These are phyloP conservation scores for Colletotrichum lini DNA, from an alignment of 2,329 filamentous ascomycete species.

Conservation along the genomic window DNA sequence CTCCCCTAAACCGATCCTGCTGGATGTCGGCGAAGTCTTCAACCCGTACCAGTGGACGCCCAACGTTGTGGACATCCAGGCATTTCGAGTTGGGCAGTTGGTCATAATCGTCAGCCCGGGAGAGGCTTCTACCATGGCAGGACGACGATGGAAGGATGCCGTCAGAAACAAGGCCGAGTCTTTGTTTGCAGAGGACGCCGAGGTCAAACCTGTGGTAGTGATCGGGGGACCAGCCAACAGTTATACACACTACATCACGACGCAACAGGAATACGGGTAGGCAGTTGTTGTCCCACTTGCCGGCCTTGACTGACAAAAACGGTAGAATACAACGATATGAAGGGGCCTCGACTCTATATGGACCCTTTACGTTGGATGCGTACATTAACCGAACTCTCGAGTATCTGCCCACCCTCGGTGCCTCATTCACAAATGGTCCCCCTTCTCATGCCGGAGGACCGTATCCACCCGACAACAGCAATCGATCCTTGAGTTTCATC, in stretches of 20 bases:
- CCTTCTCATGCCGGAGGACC: slow-evolving; percentile 61
- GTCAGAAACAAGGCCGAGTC: slow-evolving; percentile 66
- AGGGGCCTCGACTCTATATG: slow-evolving; percentile 90
- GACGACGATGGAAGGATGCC: slow-evolving; percentile 85
- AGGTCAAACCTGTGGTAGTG: slow-evolving; percentile 76
- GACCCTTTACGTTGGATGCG: slow-evolving; percentile 85
- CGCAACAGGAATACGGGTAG: slow-evolving; percentile 73
- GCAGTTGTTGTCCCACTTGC: slow-evolving; percentile 43
- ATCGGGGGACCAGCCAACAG: slow-evolving; percentile 90
- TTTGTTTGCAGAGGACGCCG: slow-evolving; percentile 57
- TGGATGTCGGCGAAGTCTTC: slow-evolving; percentile 85
- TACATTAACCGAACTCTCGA: slow-evolving; percentile 82
- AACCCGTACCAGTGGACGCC: slow-evolving; percentile 87
- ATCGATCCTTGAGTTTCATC: slow-evolving; percentile 83
- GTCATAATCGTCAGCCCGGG: slow-evolving; percentile 88
- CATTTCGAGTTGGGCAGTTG: slow-evolving; percentile 85
- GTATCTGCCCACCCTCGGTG: slow-evolving; percentile 33
- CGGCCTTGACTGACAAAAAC: slow-evolving; percentile 45
- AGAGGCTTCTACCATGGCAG: slow-evolving; percentile 93
- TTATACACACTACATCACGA: slow-evolving; percentile 85
- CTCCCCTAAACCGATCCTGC: slow-evolving; percentile 83
- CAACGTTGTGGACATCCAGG: slow-evolving; percentile 90
- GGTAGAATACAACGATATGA: slow-evolving; percentile 84
- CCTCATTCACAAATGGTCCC: slow-evolving; percentile 9
- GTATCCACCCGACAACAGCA: slow-evolving; percentile 82